These are phyloP conservation scores for Medicago ruthenica DNA, from an alignment of 306 rosid species.

Conservation along the genomic window DNA sequence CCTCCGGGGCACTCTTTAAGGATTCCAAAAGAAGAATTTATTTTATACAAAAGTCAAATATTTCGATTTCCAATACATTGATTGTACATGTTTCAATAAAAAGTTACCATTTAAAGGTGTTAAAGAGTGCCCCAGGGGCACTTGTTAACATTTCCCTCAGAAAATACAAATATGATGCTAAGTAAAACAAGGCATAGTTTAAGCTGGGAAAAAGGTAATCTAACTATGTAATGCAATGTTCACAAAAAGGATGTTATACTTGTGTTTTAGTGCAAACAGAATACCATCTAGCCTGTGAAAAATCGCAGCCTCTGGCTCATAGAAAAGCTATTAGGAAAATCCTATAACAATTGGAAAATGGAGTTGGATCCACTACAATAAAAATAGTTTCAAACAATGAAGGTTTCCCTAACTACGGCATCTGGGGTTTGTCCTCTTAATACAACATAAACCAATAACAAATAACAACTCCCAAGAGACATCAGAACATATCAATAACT, in stretches of 20 bases:
- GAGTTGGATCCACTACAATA: conserved; percentile 3
- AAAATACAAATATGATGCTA: background rate
- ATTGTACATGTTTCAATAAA: too few species aligned
- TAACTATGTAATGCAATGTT: background rate
- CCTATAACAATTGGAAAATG: background rate
- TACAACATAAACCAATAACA: conserved; percentile 6
- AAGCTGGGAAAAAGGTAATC: conserved; percentile 11
- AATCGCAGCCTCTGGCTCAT: background rate
- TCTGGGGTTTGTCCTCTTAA: background rate
- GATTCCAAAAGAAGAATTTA: too few species aligned
- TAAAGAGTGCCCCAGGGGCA: too few species aligned
- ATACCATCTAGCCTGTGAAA: background rate
- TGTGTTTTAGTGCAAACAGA: conserved; percentile 1
- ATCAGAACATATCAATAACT: too few species aligned
- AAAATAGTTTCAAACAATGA: background rate
- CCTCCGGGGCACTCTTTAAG: too few species aligned
- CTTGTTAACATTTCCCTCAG: too few species aligned
- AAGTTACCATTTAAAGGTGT: too few species aligned
- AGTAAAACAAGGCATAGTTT: conserved; percentile 9
- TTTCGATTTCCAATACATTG: too few species aligned
- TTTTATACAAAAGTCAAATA: too few species aligned
- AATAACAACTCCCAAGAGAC: background rate
- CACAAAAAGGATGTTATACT: background rate
- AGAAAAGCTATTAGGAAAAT: conserved; percentile 13
- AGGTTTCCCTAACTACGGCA: background rate